Evolutionary conservation across 352 stramenopile genomes (phyloP), one percentile per base, ranked within the genome.

Genomic region (Phytophthora pluvialis): DNA sequence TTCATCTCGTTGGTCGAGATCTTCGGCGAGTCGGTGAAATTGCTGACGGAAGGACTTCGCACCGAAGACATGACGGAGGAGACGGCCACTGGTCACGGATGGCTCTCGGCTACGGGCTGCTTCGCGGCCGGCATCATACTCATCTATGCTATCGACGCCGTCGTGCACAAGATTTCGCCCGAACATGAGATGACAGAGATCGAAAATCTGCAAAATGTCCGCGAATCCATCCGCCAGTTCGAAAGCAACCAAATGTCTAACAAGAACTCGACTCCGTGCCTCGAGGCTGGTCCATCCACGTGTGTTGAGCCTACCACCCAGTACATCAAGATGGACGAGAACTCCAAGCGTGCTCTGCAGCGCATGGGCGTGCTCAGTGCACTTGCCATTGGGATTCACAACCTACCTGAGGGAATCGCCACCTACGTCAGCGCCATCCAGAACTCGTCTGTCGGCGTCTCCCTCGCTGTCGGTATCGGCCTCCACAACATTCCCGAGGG

Each of bases 401-500:
- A 99, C 73, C 91, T 98, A 39, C 97, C 97, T 0, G 96, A 99
- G 67, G 95, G 95, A 28, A 89, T 99, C 15, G 95, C 94, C 16
- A 98, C 96, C 3, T 99, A 98, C 70, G 92, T 98, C 29, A 91
- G 89, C 1, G 83, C 93, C 0, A 64, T 98, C 10, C 65, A 96
- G 8, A 92, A 98, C 68, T 91, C 94, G 1, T 83, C 70, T 2
- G 89, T 99, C 6, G 97, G 97, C 28, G 66, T 88, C 35, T 91
- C 95, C 5, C 78, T 99, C 8, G 96, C 97, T 7, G 79, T 99
- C 31, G 96, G 91, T 31, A 99, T 99, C 58, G 95, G 88, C 15
- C 88, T 99, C 12, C 97, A 99, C 78, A 99, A 99, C 66, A 98
- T 99, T 52, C 94, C 97, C 0, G 96, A 99, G 60, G 97, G 97